Base-by-base conservation (phyloP, 768 basidiomycete species). In the Rhizopogon salebrosus region DNA sequence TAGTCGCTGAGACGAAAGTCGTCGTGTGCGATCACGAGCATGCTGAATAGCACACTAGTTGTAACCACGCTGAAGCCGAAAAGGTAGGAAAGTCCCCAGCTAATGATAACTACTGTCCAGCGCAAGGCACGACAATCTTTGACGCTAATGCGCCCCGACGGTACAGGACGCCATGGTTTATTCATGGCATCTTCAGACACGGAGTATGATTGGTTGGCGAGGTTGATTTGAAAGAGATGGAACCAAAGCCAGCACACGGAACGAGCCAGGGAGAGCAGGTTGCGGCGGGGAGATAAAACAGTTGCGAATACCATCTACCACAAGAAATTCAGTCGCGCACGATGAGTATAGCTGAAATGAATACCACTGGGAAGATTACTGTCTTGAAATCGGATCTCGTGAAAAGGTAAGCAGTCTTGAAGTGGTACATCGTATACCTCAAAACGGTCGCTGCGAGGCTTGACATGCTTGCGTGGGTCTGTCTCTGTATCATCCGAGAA, bases 131-230 rank as follows among this genome's bases (percentile, higher is more conserved):
- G 37, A 4, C 70, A 62, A 1, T 57, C 39, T 3, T 26, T 3
- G 31, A 60, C 34, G 1, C 67, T 56, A 9, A 75, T 62, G 8
- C 68, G 63, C 10, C 66, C 61, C 0, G 73, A 57, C 7, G 74
- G 74, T 5, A 75, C 48, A 3, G 74, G 74, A 6, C 74, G 57
- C 67, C 66, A 69, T 11, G 70, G 64, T 53, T 67, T 69, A 57
- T 72, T 73, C 4, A 56, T 40, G 6, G 58, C 59, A 52, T 72
- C 72, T 49, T 73, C 72, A 13, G 62, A 49, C 0, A 56, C 52
- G 2, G 52, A 57, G 9, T 60, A 40, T 9, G 52, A 56, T 39
- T 72, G 73, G 52, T 72, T 71, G 7, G 72, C 67, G 37, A 72
- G 58, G 35, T 64, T 61, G 52, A 62, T 64, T 38, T 68, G 70